Base-by-base conservation (phyloP, 257 asterid species). In the Solanum bukasovii region DNA sequence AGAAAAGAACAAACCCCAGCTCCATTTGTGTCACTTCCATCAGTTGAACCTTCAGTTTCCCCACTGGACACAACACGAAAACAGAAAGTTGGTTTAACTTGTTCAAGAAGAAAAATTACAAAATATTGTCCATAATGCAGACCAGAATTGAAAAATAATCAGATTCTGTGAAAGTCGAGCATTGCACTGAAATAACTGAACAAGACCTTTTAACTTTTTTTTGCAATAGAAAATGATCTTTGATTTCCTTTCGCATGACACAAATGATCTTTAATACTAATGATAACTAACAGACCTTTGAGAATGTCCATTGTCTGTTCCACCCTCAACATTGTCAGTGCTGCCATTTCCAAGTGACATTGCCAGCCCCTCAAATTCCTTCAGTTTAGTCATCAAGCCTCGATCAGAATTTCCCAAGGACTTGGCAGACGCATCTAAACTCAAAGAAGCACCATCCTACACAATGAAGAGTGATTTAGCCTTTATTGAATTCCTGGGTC, bases 291-390 rank as follows among this genome's bases (percentile, higher is more conserved):
- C 93, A 86, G 87, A 97, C 99, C 99, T 97, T 87, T 97, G 95
- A 37, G 97, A 92, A 87, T 83, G 35, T 85, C 92, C 91, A 86
- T 88, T 93, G 85, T 94, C 95, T 44, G 94, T 56, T 86, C 91
- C 98, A 89, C 85, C 96, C 14, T 94, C 98, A 65, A 93, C 91
- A 77, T 89, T 90, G 63, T 92, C 92, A 56, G 91, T 89, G 83
- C 91, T 94, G 61, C 94, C 98, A 84, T 94, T 94, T 89, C 98
- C 98, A 25, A 94, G 90, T 37, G 99, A 95, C 93, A 96, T 96
- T 9, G 98, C 94, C 74, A 95, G 96, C 87, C 98, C 98, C 83
- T 94, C 96, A 86, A 95, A 93, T 71, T 93, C 98, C 92, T 93
- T 96, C 91, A 95, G 88, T 92, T 96, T 96, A 90, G 92, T 93